Conservation (phyloP, 305 asterid species). For the Rubia peregrina region DNA sequence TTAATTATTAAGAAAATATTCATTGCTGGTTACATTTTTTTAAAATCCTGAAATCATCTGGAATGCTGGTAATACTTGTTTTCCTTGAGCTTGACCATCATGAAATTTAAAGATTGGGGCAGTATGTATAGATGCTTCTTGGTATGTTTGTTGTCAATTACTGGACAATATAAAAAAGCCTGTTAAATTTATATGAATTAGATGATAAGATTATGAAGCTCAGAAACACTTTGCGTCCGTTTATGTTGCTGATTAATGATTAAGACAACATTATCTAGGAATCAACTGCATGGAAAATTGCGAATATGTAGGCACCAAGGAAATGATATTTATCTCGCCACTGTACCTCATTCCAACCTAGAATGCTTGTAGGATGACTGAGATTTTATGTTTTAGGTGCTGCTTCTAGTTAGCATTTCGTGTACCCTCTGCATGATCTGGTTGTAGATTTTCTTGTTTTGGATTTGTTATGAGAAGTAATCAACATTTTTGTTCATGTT, state of each 20-base stretch:
- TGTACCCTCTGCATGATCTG: background rate
- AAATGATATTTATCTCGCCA: background rate
- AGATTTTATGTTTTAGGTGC: background rate
- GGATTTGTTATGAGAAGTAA: constrained; percentile 2
- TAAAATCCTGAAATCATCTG: too few relatives aligned
- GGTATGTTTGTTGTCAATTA: background rate
- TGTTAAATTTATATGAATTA: background rate
- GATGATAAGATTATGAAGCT: background rate
- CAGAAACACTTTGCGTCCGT: background rate
- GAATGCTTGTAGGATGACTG: background rate
- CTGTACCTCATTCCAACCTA: background rate
- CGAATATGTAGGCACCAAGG: too few relatives aligned
- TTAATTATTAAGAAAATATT: background rate
- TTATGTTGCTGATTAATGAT: background rate
- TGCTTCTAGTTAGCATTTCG: background rate
- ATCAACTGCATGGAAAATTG: background rate
- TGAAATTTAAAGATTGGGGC: background rate
- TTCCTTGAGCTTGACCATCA: background rate
- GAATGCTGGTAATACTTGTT: background rate
- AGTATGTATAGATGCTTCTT: background rate
- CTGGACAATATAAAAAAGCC: background rate
- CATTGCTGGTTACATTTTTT: background rate
- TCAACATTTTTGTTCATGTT: constrained; percentile 3
- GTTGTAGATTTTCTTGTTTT: background rate
- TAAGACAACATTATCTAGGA: background rate